These are phyloP conservation scores for Neopestalotiopsis sp. DNA, from an alignment of 2,329 filamentous ascomycete species.

Conservation along the genomic window DNA sequence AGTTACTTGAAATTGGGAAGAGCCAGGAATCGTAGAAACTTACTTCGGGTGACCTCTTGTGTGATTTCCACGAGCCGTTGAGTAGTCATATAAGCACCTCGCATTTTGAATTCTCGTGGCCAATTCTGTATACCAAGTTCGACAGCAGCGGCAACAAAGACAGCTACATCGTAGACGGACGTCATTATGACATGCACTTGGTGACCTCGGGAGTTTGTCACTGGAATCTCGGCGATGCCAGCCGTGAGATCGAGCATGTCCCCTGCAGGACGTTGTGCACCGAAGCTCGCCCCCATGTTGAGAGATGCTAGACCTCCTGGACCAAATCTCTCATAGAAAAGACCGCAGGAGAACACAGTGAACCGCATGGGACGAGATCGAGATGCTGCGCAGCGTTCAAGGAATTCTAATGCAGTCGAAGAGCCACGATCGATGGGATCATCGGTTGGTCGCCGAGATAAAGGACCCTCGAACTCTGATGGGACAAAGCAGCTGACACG, in stretches of 20 bases:
- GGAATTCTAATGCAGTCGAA: slow-evolving; percentile 54
- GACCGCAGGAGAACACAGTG: slow-evolving; percentile 75
- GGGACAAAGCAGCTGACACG: slow-evolving; percentile 74
- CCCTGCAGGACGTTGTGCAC: slow-evolving; percentile 62
- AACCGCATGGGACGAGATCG: slow-evolving; percentile 62
- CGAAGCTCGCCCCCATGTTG: slow-evolving; percentile 62
- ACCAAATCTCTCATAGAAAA: slow-evolving; percentile 78
- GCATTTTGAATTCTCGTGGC: slow-evolving; percentile 73
- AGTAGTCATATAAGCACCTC: slow-evolving; percentile 69
- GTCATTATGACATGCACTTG: slow-evolving; percentile 69
- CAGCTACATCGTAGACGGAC: slow-evolving; percentile 71
- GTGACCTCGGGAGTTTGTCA: slow-evolving; percentile 54
- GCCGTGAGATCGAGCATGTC: slow-evolving; percentile 69
- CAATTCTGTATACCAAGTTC: slow-evolving; percentile 66
- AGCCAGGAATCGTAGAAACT: slow-evolving; percentile 27
- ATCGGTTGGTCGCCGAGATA: slow-evolving; percentile 55
- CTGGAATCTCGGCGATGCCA: slow-evolving; percentile 65
- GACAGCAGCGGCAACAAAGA: slow-evolving; percentile 73
- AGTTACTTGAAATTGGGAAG: slow-evolving; percentile 28
- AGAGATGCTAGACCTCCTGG: slow-evolving; percentile 67
- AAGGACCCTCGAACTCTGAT: slow-evolving; percentile 75
- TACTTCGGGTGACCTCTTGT: slow-evolving; percentile 55
- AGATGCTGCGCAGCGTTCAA: slow-evolving; percentile 54
- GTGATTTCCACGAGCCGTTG: slow-evolving; percentile 61
- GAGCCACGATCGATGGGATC: slow-evolving; percentile 69